Evolutionary conservation across 2,329 filamentous ascomycete species (phyloP).

Genomic region (Cadophora malorum): DNA sequence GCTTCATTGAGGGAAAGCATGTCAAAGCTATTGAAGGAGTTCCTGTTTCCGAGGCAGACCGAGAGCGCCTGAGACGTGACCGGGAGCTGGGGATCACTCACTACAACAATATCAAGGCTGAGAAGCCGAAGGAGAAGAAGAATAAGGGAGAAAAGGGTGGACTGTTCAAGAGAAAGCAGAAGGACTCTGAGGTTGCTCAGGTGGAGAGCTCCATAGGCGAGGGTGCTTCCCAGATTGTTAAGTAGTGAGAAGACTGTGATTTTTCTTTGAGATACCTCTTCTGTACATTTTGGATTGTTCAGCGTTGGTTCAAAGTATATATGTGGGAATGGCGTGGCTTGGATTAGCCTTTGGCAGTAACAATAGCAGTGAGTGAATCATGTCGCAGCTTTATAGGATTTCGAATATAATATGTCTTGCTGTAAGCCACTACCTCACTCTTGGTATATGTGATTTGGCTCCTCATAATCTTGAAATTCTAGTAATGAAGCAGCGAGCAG

Average conservation of each 20-base stretch:
- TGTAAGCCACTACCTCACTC: not conserved
- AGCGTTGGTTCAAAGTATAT: slow-evolving; percentile 16
- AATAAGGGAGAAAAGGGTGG: slow-evolving; percentile 33
- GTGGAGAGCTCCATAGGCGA: slow-evolving; percentile 29
- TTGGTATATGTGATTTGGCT: not conserved
- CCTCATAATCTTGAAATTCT: not conserved
- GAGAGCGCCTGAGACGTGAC: slow-evolving; percentile 57
- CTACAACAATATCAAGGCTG: slow-evolving; percentile 62
- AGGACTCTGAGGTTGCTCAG: slow-evolving; percentile 19
- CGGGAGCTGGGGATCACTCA: slow-evolving; percentile 62
- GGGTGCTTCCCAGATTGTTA: slow-evolving; percentile 26
- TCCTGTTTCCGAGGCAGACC: slow-evolving; percentile 62
- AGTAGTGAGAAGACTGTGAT: slow-evolving; percentile 19
- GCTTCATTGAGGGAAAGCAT: slow-evolving; percentile 73
- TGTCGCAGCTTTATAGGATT: not conserved
- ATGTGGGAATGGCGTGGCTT: slow-evolving; percentile 9
- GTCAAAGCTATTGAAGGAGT: slow-evolving; percentile 77
- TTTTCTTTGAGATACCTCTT: slow-evolving; percentile 12
- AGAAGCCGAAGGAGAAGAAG: slow-evolving; percentile 54
- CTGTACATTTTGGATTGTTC: slow-evolving; percentile 10
- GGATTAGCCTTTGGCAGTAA: not conserved
- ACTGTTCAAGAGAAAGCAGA: slow-evolving; percentile 34
- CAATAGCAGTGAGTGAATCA: slow-evolving; percentile 4
- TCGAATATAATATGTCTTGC: not conserved
- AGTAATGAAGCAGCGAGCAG: not conserved